Base-by-base conservation (phyloP, 1,139 yeast species). In the Yamadazyma mexicana region DNA sequence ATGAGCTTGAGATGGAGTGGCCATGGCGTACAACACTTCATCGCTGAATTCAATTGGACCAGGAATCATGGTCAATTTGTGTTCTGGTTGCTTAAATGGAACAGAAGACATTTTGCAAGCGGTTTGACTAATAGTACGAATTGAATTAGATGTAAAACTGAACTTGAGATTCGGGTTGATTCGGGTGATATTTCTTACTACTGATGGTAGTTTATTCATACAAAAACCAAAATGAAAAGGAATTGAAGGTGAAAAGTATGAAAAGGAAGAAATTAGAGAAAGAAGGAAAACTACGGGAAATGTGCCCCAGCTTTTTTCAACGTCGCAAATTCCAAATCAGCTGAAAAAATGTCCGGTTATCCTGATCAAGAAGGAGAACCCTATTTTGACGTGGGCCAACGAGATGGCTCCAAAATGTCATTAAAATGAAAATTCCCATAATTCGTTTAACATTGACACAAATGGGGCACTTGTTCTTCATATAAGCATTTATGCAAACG, bases 21-120 rank as follows among this genome's bases (percentile, higher is more conserved):
- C 70, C 86, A 87, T 84, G 40, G 96, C 95, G 35, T 71, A 69
- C 51, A 87, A 77, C 37, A 91, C 98, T 45, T 73, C 78, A 51
- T 86, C 88, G 38, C 91, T 83, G 63, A 91, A 83, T 63, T 87
- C 94, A 59, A 91, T 86, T 45, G 98, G 97, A 35, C 98, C 98
- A 30, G 97, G 98, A 52, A 89, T 87, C 72, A 89, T 69, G 51
- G 89, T 75, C 61, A 79, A 68, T 51, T 75, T 75, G 56, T 77
- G 82, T 37, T 61, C 66, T 24, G 73, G 65, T 57, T 74, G 79
- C 45, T 69, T 66, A 37, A 32, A 50, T 54, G 62, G 70, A 27
- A 65, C 62, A 38, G 50, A 54, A 25, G 66, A 54, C 67, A 62
- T 63, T 26, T 42, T 48, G 10, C 22, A 14, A 17, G 26, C 8